Base-by-base conservation (phyloP, 805 yeast species). In the Scheffersomyces lignosus region DNA sequence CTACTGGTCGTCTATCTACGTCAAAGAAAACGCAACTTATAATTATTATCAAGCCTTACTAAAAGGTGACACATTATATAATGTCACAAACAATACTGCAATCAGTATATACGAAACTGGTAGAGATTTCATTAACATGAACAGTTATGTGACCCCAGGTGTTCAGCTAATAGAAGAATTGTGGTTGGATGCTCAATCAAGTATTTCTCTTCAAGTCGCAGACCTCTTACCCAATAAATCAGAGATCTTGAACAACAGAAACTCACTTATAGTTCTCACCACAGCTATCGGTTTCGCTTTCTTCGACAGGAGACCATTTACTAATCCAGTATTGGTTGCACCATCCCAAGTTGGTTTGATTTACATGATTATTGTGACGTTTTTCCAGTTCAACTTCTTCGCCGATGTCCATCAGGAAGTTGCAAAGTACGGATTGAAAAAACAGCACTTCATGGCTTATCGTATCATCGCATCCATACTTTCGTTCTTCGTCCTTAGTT, bases 341-440 rank as follows among this genome's bases (percentile, higher is more conserved):
- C 88, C 90, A 4, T 58, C 79, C 4, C 91, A 84, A 56, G 81
- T 85, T 41, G 93, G 93, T 34, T 70, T 83, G 45, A 81, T 86
- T 56, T 85, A 79, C 54, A 66, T 83, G 54, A 73, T 86, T 49
- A 79, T 86, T 54, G 56, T 84, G 38, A 78, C 91, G 3, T 83
- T 87, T 54, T 83, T 87, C 72, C 82, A 80, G 47, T 73, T 83
- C 48, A 74, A 70, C 58, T 74, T 84, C 65, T 81, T 80, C 52
- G 61, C 60, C 9, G 75, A 73, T 15, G 48, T 81, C 13, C 83
- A 85, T 52, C 64, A 60, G 36, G 54, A 60, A 6, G 68, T 81
- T 30, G 74, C 79, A 0, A 64, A 66, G 32, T 41, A 53, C 20
- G 60, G 70, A 20, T 53, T 77, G 24, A 71, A 71, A 32, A 62